Evolutionary conservation across 2,329 filamentous ascomycete species (phyloP).

Genomic region (Apiospora saccharicola): DNA sequence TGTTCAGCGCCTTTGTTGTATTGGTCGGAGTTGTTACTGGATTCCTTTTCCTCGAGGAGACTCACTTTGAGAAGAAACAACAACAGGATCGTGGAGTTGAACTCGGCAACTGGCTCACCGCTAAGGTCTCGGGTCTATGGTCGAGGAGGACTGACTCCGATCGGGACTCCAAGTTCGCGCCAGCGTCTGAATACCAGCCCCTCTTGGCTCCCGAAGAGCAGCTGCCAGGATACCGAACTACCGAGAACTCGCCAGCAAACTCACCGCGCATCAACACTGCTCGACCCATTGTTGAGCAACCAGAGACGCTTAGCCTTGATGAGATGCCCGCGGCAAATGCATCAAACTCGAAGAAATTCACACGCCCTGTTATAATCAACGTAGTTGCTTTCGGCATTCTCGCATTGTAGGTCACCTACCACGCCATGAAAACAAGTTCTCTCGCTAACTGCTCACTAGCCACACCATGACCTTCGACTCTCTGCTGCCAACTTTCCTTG

Average conservation of each 20-base stretch:
- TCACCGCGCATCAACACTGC: constrained; percentile 46
- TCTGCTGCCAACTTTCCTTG: constrained; percentile 90
- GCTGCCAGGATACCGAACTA: constrained; percentile 73
- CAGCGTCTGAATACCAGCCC: constrained; percentile 63
- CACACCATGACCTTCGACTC: constrained; percentile 98
- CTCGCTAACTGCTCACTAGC: constrained; percentile 53
- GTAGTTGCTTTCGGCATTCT: constrained; percentile 91
- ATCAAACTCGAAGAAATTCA: constrained; percentile 63
- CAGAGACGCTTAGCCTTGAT: constrained; percentile 47
- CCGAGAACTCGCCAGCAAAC: constrained; percentile 59
- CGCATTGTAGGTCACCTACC: constrained; percentile 76
- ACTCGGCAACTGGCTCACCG: constrained; percentile 74
- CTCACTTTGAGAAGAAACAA: constrained; percentile 82
- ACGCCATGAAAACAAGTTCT: background rate
- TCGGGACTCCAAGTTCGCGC: background rate
- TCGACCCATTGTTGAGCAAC: constrained; percentile 42
- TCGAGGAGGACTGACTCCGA: background rate
- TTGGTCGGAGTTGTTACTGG: constrained; percentile 70
- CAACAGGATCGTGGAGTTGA: constrained; percentile 79
- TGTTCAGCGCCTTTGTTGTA: constrained; percentile 70
- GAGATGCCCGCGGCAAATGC: constrained; percentile 25
- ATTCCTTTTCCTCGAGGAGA: constrained; percentile 83
- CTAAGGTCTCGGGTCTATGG: constrained; percentile 48
- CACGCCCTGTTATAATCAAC: constrained; percentile 82
- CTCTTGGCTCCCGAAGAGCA: constrained; percentile 68